phyloP scores from a whole-genome alignment of 208 protist genomes.

The Novymonas esmeraldas region DNA sequence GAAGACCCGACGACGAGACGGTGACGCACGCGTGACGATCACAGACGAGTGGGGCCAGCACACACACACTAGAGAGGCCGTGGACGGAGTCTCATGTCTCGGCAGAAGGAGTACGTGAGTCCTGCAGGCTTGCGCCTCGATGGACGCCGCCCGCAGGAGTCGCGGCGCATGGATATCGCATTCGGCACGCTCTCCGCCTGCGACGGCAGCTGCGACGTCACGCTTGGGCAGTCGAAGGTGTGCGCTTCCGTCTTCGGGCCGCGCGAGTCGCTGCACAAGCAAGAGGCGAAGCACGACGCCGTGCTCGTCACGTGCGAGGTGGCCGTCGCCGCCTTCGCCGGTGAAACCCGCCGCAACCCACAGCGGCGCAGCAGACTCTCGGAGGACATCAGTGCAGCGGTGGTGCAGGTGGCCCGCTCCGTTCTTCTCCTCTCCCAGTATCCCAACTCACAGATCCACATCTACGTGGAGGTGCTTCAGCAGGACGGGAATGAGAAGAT shows the following conservation, averaged over 20 bases:
- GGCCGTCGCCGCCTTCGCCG: conserved; percentile 78
- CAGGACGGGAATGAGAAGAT: conserved; percentile 85
- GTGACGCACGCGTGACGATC: too few species aligned
- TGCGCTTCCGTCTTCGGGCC: conserved; percentile 80
- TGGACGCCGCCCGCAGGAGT: conserved; percentile 72
- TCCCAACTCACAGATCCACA: conserved; percentile 88
- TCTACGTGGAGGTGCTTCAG: conserved; percentile 80
- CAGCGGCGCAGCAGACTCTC: conserved; percentile 61
- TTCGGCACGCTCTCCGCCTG: conserved; percentile 68
- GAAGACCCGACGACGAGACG: too few species aligned
- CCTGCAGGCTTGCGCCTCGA: conserved; percentile 81
- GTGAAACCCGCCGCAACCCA: conserved; percentile 61
- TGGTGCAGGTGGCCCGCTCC: conserved; percentile 77
- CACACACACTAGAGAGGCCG: background rate
- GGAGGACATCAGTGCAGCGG: conserved; percentile 75
- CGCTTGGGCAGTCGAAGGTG: conserved; percentile 58
- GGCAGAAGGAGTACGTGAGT: conserved; percentile 86
- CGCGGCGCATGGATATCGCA: conserved; percentile 56
- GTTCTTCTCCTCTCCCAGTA: conserved; percentile 83
- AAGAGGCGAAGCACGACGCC: conserved; percentile 68
- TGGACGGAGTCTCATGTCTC: conserved; percentile 16
- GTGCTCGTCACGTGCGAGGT: conserved; percentile 81
- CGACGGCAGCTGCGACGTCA: conserved; percentile 80
- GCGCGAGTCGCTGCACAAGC: conserved; percentile 52
- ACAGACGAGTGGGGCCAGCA: too few species aligned